phyloP scores from a whole-genome alignment of 2,329 filamentous ascomycete genomes.

The Blastomyces percursus region DNA sequence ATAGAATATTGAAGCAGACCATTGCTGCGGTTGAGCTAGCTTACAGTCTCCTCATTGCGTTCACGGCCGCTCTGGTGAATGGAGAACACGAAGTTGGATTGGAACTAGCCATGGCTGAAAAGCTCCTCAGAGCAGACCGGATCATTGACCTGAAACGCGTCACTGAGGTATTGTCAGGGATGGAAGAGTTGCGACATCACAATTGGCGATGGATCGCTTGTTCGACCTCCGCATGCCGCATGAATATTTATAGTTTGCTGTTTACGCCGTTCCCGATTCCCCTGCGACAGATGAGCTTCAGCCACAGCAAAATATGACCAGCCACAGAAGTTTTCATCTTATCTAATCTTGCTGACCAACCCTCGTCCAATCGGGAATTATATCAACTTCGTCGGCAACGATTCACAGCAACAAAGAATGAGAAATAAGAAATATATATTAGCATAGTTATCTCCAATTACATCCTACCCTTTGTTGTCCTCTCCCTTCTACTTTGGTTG shows the following conservation, averaged over 20 bases:
- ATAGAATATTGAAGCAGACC: not conserved
- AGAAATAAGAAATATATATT: not conserved
- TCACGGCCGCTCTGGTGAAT: constrained; percentile 59
- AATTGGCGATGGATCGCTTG: not conserved
- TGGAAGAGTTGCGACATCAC: not conserved
- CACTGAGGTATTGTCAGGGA: not conserved
- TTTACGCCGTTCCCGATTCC: too few relatives aligned
- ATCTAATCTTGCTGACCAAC: not conserved
- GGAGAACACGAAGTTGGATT: constrained; percentile 37
- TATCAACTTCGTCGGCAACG: too few relatives aligned
- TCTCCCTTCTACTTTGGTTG: not conserved
- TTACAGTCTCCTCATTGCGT: constrained; percentile 68
- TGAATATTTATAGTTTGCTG: not conserved
- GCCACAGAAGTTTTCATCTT: not conserved
- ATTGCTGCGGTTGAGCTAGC: constrained; percentile 33
- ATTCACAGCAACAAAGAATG: too few relatives aligned
- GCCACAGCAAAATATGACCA: not conserved
- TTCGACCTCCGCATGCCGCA: not conserved
- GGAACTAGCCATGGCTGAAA: constrained; percentile 12
- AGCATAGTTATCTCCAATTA: not conserved
- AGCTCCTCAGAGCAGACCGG: constrained; percentile 7
- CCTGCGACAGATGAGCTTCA: not conserved
- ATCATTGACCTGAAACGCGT: constrained; percentile 9
- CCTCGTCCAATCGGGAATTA: not conserved
- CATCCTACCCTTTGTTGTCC: not conserved